Conservation (phyloP, 257 asterid species). For the Parsonsia alboflavescens region DNA sequence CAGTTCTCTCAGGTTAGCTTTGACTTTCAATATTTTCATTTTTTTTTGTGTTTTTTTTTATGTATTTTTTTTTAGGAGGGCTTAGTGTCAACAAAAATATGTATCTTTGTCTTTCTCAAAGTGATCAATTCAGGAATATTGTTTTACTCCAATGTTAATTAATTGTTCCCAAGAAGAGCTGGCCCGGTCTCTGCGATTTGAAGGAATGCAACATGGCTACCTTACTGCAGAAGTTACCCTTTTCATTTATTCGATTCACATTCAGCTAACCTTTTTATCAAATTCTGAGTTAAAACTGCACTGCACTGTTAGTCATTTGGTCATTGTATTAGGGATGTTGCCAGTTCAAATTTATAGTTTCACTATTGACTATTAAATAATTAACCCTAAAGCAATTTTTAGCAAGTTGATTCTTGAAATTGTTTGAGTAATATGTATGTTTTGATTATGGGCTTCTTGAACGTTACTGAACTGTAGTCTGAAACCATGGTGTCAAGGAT, state of each 20-base stretch:
- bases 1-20: conserved; percentile 59
- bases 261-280: not conserved
- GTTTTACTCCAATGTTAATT: not conserved
- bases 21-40: not conserved
- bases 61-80: not conserved
- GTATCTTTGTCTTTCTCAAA: not conserved
- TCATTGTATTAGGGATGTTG: not conserved
- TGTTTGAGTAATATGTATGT: not conserved
- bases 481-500: not conserved
- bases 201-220: not conserved
- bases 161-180: not conserved
- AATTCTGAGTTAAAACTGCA: not conserved
- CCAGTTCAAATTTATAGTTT: not conserved
- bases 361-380: not conserved
- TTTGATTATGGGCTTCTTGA: not conserved
- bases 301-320: not conserved
- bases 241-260: not conserved
- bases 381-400: not conserved
- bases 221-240: not conserved
- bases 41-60: conserved; percentile 1
- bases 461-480: not conserved
- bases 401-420: not conserved
- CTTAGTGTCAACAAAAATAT: not conserved
- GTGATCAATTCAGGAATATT: not conserved
- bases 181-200: not conserved